Percentiles rank a stretch among this genome's conserved stretches.
Conservation (phyloP, 2,329 filamentous ascomycete genomes). For the Aspergillus glaucus region DNA sequence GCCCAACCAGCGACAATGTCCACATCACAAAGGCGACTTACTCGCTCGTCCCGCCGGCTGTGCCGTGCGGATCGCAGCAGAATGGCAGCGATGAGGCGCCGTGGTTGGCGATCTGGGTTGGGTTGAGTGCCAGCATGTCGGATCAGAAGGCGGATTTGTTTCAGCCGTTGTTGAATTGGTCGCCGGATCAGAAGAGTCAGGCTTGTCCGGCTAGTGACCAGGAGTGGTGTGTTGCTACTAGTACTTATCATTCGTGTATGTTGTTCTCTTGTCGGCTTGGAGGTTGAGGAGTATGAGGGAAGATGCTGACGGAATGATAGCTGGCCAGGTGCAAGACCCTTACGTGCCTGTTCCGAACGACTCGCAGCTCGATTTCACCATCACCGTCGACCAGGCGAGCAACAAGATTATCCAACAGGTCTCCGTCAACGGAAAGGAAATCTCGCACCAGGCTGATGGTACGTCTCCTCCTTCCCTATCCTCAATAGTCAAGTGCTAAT, state of each 20-base stretch:
- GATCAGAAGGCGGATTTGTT: conserved; percentile 2
- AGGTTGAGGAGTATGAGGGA: too few relatives aligned
- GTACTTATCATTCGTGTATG: conserved; percentile 4
- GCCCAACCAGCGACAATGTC: conserved; percentile 2
- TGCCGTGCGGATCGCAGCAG: conserved; percentile 2
- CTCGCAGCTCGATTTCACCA: not conserved
- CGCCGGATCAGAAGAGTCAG: conserved; percentile 6
- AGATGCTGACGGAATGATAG: not conserved
- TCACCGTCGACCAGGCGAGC: not conserved
- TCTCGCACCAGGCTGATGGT: conserved; percentile 5
- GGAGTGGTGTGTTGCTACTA: conserved; percentile 7
- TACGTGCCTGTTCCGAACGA: not conserved
- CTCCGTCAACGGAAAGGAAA: not conserved
- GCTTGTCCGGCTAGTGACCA: conserved; percentile 1
- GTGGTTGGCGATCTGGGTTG: conserved; percentile 7
- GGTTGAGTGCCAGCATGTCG: conserved; percentile 3
- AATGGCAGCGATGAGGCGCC: not conserved
- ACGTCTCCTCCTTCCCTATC: not conserved
- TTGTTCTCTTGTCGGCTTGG: not conserved
- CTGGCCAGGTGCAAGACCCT: not conserved
- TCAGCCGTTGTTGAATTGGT: conserved; percentile 8
- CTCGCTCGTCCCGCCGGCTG: conserved; percentile 1
- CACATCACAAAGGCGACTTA: conserved; percentile 8
- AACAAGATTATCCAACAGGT: conserved; percentile 1
- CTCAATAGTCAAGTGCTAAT: not conserved